phyloP scores from a whole-genome alignment of 306 rosid genomes.

The Medicago lupulina region DNA sequence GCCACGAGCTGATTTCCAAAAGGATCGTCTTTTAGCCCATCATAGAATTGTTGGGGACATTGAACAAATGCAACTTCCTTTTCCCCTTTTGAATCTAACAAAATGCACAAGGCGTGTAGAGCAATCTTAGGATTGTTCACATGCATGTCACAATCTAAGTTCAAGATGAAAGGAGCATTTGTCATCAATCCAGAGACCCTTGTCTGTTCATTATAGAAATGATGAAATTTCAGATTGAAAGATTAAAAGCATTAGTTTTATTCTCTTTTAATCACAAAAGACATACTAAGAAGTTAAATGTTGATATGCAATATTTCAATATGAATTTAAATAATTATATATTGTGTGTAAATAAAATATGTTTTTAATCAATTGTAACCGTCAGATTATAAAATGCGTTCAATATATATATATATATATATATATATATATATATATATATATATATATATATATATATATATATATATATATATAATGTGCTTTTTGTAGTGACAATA shows the following conservation, averaged over 20 bases:
- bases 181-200: constrained; percentile 77
- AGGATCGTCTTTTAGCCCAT: constrained; percentile 69
- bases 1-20: constrained; percentile 54
- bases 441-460: no score
- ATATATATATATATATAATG: no score
- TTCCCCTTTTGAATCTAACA: constrained; percentile 48
- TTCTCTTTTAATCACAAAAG: not conserved
- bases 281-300: no score
- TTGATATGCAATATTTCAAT: no score
- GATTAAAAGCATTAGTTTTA: no score
- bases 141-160: constrained; percentile 76
- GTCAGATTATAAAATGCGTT: no score
- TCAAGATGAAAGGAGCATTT: constrained; percentile 71
- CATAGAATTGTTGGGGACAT: constrained; percentile 58
- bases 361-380: no score
- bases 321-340: no score
- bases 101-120: constrained; percentile 61
- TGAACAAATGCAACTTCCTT: constrained; percentile 66
- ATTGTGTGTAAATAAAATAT: no score
- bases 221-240: not conserved
- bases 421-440: no score
- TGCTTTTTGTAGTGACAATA: no score
- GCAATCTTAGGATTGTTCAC: constrained; percentile 60
- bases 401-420: no score
- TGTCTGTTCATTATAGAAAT: constrained; percentile 41